Conservation (phyloP, 2,329 filamentous ascomycete species). For the Neoarthrinium moseri region DNA sequence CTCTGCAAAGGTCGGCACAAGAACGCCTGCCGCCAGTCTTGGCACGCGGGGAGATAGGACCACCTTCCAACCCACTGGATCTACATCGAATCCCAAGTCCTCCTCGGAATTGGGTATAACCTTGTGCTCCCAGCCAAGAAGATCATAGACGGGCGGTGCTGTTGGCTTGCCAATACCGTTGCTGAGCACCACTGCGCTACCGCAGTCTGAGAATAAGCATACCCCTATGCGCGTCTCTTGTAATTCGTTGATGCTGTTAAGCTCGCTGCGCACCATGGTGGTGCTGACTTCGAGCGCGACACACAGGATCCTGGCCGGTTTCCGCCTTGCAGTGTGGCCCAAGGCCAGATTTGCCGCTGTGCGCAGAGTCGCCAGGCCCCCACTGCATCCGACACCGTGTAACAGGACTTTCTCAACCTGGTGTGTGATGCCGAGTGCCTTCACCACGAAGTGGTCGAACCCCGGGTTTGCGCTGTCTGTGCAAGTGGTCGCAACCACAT, state of each 20-base stretch:
- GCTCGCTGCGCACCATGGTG: constrained; percentile 61
- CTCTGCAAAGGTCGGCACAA: constrained; percentile 53
- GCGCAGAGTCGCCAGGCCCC: constrained; percentile 59
- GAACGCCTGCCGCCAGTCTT: constrained; percentile 48
- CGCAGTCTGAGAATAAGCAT: constrained; percentile 69
- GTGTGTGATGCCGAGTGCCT: constrained; percentile 54
- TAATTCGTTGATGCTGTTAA: constrained; percentile 58
- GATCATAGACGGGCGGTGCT: constrained; percentile 50
- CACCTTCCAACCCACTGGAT: constrained; percentile 67
- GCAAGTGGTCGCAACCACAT: constrained; percentile 67
- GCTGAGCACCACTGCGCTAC: constrained; percentile 63
- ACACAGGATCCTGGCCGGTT: constrained; percentile 62
- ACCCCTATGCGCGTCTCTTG: constrained; percentile 65
- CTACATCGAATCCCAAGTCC: constrained; percentile 65
- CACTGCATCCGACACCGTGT: constrained; percentile 66
- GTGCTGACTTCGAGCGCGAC: constrained; percentile 64
- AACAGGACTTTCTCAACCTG: constrained; percentile 64
- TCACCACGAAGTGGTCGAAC: constrained; percentile 64
- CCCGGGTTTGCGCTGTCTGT: constrained; percentile 70
- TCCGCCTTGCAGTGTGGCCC: constrained; percentile 57
- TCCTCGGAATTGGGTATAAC: constrained; percentile 60
- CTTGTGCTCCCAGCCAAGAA: constrained; percentile 65
- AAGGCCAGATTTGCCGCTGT: constrained; percentile 67
- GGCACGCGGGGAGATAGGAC: constrained; percentile 62
- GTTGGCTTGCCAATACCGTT: constrained; percentile 56